phyloP scores from a whole-genome alignment of 2,329 filamentous ascomycete genomes.

The Neocucurbitaria cava region DNA sequence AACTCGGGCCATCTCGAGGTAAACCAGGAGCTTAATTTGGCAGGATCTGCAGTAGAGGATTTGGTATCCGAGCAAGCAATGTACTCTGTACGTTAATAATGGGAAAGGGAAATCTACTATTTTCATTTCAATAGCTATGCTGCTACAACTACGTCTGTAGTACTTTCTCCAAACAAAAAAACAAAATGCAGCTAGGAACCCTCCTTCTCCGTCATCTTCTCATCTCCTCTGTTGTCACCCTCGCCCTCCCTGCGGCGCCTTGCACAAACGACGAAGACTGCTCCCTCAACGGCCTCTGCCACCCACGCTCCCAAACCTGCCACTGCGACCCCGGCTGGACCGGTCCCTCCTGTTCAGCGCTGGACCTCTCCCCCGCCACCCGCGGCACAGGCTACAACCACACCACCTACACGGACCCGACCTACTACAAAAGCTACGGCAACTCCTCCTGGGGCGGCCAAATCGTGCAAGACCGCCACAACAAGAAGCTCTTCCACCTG shows the following conservation, averaged over 20 bases:
- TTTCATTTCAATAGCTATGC: too few relatives aligned
- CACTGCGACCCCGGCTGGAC: conserved; percentile 55
- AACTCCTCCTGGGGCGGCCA: conserved; percentile 59
- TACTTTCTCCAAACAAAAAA: not conserved
- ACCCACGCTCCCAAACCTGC: conserved; percentile 13
- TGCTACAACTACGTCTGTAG: too few relatives aligned
- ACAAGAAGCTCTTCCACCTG: conserved; percentile 53
- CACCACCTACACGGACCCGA: conserved; percentile 36
- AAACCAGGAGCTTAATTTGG: not conserved
- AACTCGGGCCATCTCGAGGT: not conserved
- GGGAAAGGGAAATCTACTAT: too few relatives aligned
- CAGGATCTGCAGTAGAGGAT: not conserved
- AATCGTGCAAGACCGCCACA: conserved; percentile 53
- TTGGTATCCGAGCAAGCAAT: too few relatives aligned
- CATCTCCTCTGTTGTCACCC: not conserved
- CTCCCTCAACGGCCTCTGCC: conserved; percentile 51
- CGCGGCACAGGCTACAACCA: conserved; percentile 56
- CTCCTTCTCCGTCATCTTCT: not conserved
- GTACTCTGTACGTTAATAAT: too few relatives aligned
- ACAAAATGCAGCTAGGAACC: not conserved
- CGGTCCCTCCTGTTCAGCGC: conserved; percentile 52
- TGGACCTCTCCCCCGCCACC: conserved; percentile 54
- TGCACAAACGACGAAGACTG: conserved; percentile 47
- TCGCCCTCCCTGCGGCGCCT: conserved; percentile 3
- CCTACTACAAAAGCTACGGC: conserved; percentile 26